Evolutionary conservation across 2,329 filamentous ascomycete genomes (phyloP), one percentile per base, ranked within the genome.

Genomic region (Acrocalymma vagum): DNA sequence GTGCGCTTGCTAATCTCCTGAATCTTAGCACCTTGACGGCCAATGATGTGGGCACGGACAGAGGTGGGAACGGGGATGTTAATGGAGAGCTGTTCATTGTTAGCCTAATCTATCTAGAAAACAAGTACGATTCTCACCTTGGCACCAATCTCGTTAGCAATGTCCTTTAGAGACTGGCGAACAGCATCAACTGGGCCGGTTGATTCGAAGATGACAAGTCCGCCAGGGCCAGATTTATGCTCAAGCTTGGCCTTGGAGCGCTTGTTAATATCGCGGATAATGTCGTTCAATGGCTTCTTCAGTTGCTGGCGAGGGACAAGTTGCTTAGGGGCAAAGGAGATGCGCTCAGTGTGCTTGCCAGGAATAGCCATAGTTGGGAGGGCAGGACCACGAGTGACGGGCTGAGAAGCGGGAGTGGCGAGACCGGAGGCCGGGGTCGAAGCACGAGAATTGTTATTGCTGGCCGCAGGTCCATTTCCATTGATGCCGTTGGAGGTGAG

Each of bases 221-320:
- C 89, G 51, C 83, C 85, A 49, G 85, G 81, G n/a, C 85, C 84
- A 45, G 83, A 81, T 43, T 83, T 83, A 79, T 92, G 86, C 55
- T 87, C 86, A 55, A 99, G 83, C 56, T 84, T 89, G 43, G 92
- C 91, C 67, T 93, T 91, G 46, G 90, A 95, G 65, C 87, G 89
- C 72, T 87, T 89, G 74, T 95, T 96, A 73, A 97, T 89, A 53
- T 96, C 91, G 67, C 90, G 88, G 63, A 96, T 77, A 53, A 94
- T 86, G 55, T 97, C 93, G 21, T 84, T 78, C 35, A 96, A 79
- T 6, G 93, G 90, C 57, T 90, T 90, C 78, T 88, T 95, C 62
- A 96, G 77, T 68, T 95, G 85, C 45, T 76, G 78, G 28, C 87
- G 83, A 13, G 90, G 86, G 30, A 89, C 80, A 66, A 97, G 82